Conservation (phyloP, 306 rosid species). For the Cucurbita ficifolia region DNA sequence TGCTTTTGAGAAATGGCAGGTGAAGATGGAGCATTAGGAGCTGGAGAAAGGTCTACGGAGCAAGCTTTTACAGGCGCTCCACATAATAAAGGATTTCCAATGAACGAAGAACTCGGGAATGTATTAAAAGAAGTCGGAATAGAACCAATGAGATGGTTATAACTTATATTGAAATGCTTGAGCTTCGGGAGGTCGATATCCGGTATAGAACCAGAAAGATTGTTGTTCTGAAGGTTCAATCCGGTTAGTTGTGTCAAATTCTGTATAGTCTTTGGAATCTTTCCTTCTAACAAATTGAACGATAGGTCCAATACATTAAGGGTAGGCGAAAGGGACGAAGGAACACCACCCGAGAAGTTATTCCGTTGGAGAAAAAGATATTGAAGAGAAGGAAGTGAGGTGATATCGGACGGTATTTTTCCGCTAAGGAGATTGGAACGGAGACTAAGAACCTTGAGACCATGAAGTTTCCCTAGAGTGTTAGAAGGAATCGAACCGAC, state of each 20-base stretch:
- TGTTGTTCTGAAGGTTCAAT: conserved; percentile 71
- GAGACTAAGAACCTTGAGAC: conserved; percentile 57
- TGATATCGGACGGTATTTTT: conserved; percentile 48
- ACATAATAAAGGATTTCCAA: conserved; percentile 61
- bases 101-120: conserved; percentile 57
- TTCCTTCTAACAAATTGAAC: conserved; percentile 59
- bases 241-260: conserved; percentile 55
- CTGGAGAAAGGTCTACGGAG: conserved; percentile 28
- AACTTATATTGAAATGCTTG: conserved; percentile 60
- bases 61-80: conserved; percentile 67
- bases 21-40: conserved; percentile 23
- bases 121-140: conserved; percentile 43
- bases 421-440: conserved; percentile 73
- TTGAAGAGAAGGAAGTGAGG: conserved; percentile 70
- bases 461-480: conserved; percentile 70
- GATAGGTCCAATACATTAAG: conserved; percentile 70
- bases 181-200: conserved; percentile 41
- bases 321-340: conserved; percentile 41
- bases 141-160: conserved; percentile 73
- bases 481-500: conserved; percentile 54
- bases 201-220: conserved; percentile 63
- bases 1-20: conserved; percentile 21
- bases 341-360: conserved; percentile 73
- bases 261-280: conserved; percentile 36
- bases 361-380: conserved; percentile 64